Conservation (phyloP, 495 filamentous ascomycete genomes). For the Penicillium coprophilum region DNA sequence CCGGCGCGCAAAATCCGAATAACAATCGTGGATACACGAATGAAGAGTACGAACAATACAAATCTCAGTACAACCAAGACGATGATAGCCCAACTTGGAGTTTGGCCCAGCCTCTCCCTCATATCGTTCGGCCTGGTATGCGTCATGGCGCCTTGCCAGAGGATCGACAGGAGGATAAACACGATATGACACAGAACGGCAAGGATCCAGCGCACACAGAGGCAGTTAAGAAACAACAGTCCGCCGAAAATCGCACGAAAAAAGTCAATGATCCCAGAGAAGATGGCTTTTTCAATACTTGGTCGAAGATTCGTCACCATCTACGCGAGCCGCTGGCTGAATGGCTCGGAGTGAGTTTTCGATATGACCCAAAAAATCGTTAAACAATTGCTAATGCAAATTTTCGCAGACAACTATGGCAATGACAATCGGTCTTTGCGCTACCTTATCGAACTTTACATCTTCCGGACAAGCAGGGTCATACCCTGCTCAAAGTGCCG, state of each 20-base stretch:
- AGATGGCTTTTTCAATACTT: constrained; percentile 23
- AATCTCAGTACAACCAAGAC: constrained; percentile 7
- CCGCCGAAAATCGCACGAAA: not conserved
- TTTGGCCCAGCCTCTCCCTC: constrained; percentile 13
- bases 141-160: constrained; percentile 17
- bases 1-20: constrained; percentile 11
- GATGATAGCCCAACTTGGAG: constrained; percentile 8
- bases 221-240: not conserved
- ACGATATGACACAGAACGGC: not conserved
- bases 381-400: not conserved
- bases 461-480: constrained; percentile 15
- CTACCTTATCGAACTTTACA: constrained; percentile 12
- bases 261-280: constrained; percentile 8
- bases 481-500: constrained; percentile 19
- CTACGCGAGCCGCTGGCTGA: constrained; percentile 27
- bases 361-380: not conserved
- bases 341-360: constrained; percentile 28
- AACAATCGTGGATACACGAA: constrained; percentile 3
- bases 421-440: constrained; percentile 26
- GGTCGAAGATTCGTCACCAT: constrained; percentile 21
- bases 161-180: constrained; percentile 10
- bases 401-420: constrained; percentile 21
- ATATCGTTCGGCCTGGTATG: constrained; percentile 18
- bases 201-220: not conserved
- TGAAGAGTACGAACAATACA: constrained; percentile 7